phyloP scores from a whole-genome alignment of 1,139 yeast species.

The Zygosaccharomyces pseudobailii region DNA sequence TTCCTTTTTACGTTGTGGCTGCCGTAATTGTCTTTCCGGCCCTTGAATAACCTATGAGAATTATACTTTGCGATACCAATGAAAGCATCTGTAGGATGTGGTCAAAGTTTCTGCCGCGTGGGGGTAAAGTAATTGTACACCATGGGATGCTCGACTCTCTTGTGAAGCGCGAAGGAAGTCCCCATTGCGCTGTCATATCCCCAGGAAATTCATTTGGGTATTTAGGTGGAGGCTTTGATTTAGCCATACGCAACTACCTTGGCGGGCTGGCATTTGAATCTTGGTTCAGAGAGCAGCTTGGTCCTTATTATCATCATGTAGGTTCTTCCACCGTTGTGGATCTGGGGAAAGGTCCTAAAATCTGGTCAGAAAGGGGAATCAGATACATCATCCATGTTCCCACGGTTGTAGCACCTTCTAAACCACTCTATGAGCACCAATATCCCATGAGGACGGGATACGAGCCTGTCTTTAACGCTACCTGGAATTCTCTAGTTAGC shows the following conservation, averaged over 20 bases:
- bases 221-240: slow-evolving; percentile 51
- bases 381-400: slow-evolving; percentile 43
- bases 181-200: slow-evolving; percentile 38
- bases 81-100: slow-evolving; percentile 16
- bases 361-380: slow-evolving; percentile 21
- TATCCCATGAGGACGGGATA: slow-evolving; percentile 21
- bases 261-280: slow-evolving; percentile 26
- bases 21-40: background rate
- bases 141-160: slow-evolving; percentile 16
- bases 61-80: slow-evolving; percentile 24
- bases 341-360: slow-evolving; percentile 13
- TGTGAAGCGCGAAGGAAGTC: slow-evolving; percentile 7
- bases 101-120: slow-evolving; percentile 15
- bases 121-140: slow-evolving; percentile 11
- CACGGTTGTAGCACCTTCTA: slow-evolving; percentile 44
- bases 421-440: slow-evolving; percentile 18
- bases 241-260: slow-evolving; percentile 38
- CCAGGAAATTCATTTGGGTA: slow-evolving; percentile 52
- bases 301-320: slow-evolving; percentile 24
- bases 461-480: slow-evolving; percentile 41
- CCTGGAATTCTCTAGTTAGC: slow-evolving; percentile 40
- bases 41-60: slow-evolving; percentile 5
- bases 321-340: slow-evolving; percentile 27
- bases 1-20: background rate
- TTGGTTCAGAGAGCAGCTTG: slow-evolving; percentile 30